Conservation (phyloP, 768 basidiomycete genomes). For the Russula foetens region DNA sequence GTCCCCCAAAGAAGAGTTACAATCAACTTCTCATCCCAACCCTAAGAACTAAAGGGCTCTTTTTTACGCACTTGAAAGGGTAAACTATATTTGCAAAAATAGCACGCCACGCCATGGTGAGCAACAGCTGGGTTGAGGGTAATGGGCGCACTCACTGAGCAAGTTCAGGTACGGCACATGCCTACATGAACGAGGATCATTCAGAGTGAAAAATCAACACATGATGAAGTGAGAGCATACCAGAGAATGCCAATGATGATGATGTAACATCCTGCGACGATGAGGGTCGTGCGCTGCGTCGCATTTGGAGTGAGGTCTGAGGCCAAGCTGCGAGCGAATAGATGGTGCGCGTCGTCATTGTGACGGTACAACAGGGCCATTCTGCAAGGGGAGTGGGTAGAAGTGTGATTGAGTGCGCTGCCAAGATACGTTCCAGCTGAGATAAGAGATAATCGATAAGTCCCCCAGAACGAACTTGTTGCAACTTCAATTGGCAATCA, state of each 20-base stretch:
- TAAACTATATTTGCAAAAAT: constrained; percentile 74
- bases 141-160: constrained; percentile 52
- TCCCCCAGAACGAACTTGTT: no score
- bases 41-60: no score
- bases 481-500: no score
- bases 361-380: constrained; percentile 15
- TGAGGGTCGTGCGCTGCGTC: constrained; percentile 70
- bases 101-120: background rate
- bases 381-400: background rate
- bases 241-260: constrained; percentile 73
- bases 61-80: constrained; percentile 73
- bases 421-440: no score
- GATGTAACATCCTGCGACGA: constrained; percentile 72
- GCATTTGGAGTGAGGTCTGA: constrained; percentile 48
- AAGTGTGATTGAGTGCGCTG: no score
- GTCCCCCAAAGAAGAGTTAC: background rate
- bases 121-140: background rate
- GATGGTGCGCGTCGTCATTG: background rate
- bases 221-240: constrained; percentile 32
- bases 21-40: background rate
- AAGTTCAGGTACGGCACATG: constrained; percentile 66
- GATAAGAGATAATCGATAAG: no score
- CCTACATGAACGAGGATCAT: constrained; percentile 34
- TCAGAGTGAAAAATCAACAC: background rate
- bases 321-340: constrained; percentile 23